A percentile compares a stretch with the other conserved stretches of the same genome.
These are phyloP conservation scores for Trypanosoma avium DNA, from an alignment of 208 protist species.

Conservation along the genomic window DNA sequence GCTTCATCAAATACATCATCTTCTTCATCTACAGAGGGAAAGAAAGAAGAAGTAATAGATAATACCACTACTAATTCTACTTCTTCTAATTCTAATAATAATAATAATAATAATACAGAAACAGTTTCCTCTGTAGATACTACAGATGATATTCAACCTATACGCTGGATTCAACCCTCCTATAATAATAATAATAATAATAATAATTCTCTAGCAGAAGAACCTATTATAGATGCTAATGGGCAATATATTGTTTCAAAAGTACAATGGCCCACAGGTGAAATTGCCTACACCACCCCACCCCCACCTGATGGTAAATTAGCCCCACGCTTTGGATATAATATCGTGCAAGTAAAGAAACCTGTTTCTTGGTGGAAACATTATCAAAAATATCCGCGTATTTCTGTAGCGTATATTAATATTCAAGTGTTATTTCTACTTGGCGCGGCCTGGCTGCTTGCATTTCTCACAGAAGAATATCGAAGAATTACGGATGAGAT, in stretches of 20 bases:
- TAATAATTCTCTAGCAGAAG: too few relatives aligned
- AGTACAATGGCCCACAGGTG: slow-evolving; percentile 83
- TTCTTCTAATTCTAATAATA: not conserved
- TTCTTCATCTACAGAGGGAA: slow-evolving; percentile 2
- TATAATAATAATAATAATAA: slow-evolving; percentile 49
- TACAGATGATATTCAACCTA: slow-evolving; percentile 43
- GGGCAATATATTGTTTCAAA: slow-evolving; percentile 85
- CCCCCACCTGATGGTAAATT: slow-evolving; percentile 67
- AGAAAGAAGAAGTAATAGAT: too few relatives aligned
- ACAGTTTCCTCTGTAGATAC: slow-evolving; percentile 6
- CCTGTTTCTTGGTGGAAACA: slow-evolving; percentile 89
- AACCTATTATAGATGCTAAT: slow-evolving; percentile 70
- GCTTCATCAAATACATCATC: not conserved
- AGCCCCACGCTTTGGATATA: slow-evolving; percentile 82
- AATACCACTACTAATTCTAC: too few relatives aligned
- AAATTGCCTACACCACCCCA: slow-evolving; percentile 79
- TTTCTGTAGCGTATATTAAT: slow-evolving; percentile 84
- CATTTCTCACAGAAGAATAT: slow-evolving; percentile 77
- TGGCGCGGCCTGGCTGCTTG: slow-evolving; percentile 71
- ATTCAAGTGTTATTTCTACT: slow-evolving; percentile 81
- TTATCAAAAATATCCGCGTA: slow-evolving; percentile 77
- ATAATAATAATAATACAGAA: not conserved
- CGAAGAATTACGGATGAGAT: slow-evolving; percentile 63
- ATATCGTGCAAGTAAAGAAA: slow-evolving; percentile 86
- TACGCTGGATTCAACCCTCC: slow-evolving; percentile 67